Conservation (phyloP, 306 rosid species). For the Lathyrus tuberosus region DNA sequence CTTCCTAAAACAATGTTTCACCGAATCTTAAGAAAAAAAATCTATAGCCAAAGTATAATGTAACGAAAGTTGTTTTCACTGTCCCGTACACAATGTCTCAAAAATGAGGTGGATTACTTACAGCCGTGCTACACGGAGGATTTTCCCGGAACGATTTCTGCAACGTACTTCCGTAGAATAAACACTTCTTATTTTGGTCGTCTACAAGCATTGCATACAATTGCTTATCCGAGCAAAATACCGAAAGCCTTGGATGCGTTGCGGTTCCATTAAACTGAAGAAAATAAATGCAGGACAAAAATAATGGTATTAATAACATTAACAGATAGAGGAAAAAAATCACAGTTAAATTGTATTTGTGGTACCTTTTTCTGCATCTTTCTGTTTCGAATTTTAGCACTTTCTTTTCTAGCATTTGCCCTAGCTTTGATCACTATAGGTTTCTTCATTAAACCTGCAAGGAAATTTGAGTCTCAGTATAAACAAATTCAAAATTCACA, state of each 20-base stretch:
- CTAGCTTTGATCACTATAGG: constrained; percentile 61
- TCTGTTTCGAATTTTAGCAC: constrained; percentile 65
- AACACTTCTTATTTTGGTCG: constrained; percentile 80
- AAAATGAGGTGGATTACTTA: constrained; percentile 47
- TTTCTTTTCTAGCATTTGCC: constrained; percentile 64
- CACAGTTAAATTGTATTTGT: neutral
- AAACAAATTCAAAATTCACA: constrained; percentile 7
- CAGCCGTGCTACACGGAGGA: constrained; percentile 58
- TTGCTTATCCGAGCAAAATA: constrained; percentile 85
- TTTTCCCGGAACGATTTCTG: constrained; percentile 66
- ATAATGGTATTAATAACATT: neutral
- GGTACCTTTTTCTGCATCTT: constrained; percentile 75
- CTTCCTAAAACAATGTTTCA: constrained; percentile 54
- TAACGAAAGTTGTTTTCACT: constrained; percentile 1
- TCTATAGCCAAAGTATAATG: neutral
- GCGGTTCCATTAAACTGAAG: constrained; percentile 77
- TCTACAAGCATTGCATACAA: constrained; percentile 89
- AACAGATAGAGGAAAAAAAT: neutral
- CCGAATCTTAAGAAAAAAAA: constrained; percentile 21
- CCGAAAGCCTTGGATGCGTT: constrained; percentile 83
- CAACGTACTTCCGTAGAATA: constrained; percentile 79
- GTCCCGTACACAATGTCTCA: neutral
- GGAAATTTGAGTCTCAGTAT: constrained; percentile 20
- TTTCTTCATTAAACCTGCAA: constrained; percentile 53
- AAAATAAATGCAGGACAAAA: constrained; percentile 4